Base-by-base conservation (phyloP, 2,329 filamentous ascomycete genomes). In the Xylariomycetidae sp. region DNA sequence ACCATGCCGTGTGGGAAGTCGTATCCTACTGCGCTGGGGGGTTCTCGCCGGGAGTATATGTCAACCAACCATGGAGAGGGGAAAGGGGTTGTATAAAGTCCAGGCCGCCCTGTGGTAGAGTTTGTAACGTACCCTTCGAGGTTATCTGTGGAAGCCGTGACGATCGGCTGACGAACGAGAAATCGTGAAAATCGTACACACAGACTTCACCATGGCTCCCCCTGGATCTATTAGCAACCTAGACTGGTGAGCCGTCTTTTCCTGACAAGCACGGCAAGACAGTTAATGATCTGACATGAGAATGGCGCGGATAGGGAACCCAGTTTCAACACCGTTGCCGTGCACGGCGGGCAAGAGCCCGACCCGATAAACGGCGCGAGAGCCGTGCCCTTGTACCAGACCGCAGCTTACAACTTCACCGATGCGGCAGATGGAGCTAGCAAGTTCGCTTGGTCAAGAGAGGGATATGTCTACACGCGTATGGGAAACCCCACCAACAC, bases 401-500 rank as follows among this genome's bases (percentile, higher is more conserved):
- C 53, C 13, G 41, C 49, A 7, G 50, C 53, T 11, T 56, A 56
- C 37, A 55, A 55, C 41, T 61, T 61, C 42, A 54, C 50, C 25
- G 53, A 62, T 34, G 59, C 57, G 3, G 56, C 57, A 35, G 61
- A 64, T 42, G 61, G 61, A 14, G 59, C 59, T 16, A 49, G 54
- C 36, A 58, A 58, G 23, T 54, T 56, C 23, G 51, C 53, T 6
- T 58, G 57, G 58, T 60, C 57, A 16, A 58, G 50, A 33, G 54
- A 60, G 7, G 59, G 57, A 27, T 61, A 59, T 36, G 57, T 61
- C 30, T 62, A 62, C 34, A 62, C 57, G 4, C 55, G 58, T 12
- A 58, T 62, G 53, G 56, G 53, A 4, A 62, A 62, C 34, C 59
- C 59, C 23, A 62, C 59, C 5, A 58, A 55, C 27, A 51, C 51